Conservation (phyloP, 2,329 filamentous ascomycete species). For the Aspergillus sp. region DNA sequence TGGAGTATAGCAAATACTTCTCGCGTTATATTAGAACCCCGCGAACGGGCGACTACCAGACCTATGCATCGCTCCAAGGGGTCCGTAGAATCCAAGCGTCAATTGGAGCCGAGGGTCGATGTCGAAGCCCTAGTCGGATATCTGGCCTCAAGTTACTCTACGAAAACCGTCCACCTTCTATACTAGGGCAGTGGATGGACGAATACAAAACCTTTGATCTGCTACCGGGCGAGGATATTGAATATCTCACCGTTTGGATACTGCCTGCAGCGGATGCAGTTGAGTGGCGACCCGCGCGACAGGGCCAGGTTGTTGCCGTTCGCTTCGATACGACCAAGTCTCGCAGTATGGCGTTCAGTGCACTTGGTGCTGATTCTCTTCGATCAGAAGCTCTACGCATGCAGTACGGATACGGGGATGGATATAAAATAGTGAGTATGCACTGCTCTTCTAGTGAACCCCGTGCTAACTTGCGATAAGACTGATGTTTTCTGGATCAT, state of each 20-base stretch:
- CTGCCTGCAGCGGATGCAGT: background rate
- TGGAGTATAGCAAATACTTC: slow-evolving; percentile 4
- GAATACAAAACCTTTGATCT: background rate
- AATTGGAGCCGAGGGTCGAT: slow-evolving; percentile 1
- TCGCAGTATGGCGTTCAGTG: slow-evolving; percentile 4
- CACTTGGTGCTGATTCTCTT: background rate
- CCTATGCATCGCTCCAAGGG: slow-evolving; percentile 10
- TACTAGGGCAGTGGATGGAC: slow-evolving; percentile 14
- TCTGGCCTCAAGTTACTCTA: slow-evolving; percentile 9
- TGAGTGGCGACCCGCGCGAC: background rate
- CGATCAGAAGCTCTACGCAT: background rate
- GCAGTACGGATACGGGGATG: slow-evolving; percentile 5
- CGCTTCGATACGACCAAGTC: slow-evolving; percentile 3
- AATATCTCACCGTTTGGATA: slow-evolving; percentile 8
- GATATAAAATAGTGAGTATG: background rate
- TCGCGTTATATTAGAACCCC: background rate
- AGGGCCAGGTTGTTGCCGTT: slow-evolving; percentile 9
- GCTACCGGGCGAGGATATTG: slow-evolving; percentile 5
- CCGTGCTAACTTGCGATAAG: background rate
- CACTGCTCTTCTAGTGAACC: background rate
- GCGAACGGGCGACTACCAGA: slow-evolving; percentile 2
- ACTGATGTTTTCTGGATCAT: slow-evolving; percentile 13
- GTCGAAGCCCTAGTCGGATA: slow-evolving; percentile 4
- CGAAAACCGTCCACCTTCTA: slow-evolving; percentile 2
- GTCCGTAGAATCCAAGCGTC: slow-evolving; percentile 12